These are phyloP conservation scores for Anastatica hierochuntica DNA, from an alignment of 345 rosid genomes.

Conservation along the genomic window DNA sequence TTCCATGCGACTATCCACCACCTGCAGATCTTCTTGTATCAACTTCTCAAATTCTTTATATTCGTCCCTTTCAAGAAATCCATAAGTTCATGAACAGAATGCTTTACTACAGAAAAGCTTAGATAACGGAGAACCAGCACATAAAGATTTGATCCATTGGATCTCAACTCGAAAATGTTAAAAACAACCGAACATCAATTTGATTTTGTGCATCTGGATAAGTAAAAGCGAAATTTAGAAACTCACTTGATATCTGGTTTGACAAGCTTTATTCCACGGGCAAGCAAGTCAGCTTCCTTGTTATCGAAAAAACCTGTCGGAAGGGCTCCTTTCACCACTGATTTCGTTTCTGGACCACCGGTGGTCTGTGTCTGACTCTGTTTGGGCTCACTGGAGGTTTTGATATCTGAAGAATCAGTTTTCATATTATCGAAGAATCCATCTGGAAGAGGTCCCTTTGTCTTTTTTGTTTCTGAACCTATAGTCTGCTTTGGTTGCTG, in stretches of 20 bases:
- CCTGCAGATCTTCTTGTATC: constrained; percentile 82
- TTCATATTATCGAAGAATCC: constrained; percentile 75
- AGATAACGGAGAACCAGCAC: not conserved
- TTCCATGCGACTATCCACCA: constrained; percentile 85
- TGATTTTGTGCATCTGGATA: too few relatives aligned
- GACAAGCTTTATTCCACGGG: constrained; percentile 84
- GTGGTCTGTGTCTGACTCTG: constrained; percentile 18
- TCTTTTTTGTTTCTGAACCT: constrained; percentile 33
- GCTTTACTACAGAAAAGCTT: not conserved
- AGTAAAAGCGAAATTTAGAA: not conserved
- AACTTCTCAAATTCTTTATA: constrained; percentile 90
- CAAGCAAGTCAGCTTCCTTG: constrained; percentile 89
- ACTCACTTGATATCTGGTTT: constrained; percentile 85
- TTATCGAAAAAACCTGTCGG: constrained; percentile 93
- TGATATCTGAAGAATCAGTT: constrained; percentile 50
- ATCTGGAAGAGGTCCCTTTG: constrained; percentile 61
- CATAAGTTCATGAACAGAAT: not conserved
- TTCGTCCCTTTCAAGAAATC: constrained; percentile 47
- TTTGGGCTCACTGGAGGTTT: constrained; percentile 29
- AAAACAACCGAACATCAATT: too few relatives aligned
- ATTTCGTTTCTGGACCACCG: constrained; percentile 12
- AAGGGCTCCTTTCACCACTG: constrained; percentile 49
- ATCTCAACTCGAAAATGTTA: too few relatives aligned
- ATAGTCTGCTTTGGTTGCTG: constrained; percentile 25
- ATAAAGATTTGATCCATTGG: too few relatives aligned